phyloP scores from a whole-genome alignment of 2,329 filamentous ascomycete species.

The Aspergillus proliferans region DNA sequence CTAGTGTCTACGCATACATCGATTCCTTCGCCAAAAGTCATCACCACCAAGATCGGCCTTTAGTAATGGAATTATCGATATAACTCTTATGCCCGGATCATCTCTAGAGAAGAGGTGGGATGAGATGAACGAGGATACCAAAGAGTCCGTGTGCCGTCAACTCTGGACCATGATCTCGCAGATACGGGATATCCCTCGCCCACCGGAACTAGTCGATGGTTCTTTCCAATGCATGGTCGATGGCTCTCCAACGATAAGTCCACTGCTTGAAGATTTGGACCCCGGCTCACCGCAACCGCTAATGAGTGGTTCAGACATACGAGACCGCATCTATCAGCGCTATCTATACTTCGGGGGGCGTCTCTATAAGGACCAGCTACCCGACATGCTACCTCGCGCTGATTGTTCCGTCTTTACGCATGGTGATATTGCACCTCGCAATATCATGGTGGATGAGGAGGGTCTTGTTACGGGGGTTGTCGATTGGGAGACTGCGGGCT shows the following conservation, averaged over 20 bases:
- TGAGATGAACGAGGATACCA: conserved; percentile 10
- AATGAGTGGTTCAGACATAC: conserved; percentile 13
- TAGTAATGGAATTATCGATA: conserved; percentile 6
- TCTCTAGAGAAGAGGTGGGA: conserved; percentile 14
- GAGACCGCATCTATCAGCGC: conserved; percentile 18
- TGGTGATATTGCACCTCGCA: conserved; percentile 27
- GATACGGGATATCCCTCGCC: conserved; percentile 11
- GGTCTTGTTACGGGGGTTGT: conserved; percentile 28
- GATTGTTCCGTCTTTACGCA: conserved; percentile 25
- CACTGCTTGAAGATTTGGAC: conserved; percentile 15
- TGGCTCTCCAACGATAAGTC: conserved; percentile 15
- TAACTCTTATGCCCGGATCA: conserved; percentile 11
- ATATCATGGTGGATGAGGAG: conserved; percentile 25
- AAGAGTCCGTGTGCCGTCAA: conserved; percentile 16
- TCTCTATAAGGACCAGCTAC: conserved; percentile 15
- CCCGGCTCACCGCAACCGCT: conserved; percentile 11
- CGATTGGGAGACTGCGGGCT: conserved; percentile 38
- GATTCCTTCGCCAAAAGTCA: too few relatives aligned
- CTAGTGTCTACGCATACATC: too few relatives aligned
- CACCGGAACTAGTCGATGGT: conserved; percentile 6
- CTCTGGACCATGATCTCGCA: conserved; percentile 15
- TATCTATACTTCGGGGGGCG: conserved; percentile 17
- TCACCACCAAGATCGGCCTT: too few relatives aligned
- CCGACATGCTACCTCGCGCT: conserved; percentile 19
- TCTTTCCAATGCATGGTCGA: conserved; percentile 18